phyloP scores from a whole-genome alignment of 1,284 basidiomycete genomes.

The Trametes versicolor region DNA sequence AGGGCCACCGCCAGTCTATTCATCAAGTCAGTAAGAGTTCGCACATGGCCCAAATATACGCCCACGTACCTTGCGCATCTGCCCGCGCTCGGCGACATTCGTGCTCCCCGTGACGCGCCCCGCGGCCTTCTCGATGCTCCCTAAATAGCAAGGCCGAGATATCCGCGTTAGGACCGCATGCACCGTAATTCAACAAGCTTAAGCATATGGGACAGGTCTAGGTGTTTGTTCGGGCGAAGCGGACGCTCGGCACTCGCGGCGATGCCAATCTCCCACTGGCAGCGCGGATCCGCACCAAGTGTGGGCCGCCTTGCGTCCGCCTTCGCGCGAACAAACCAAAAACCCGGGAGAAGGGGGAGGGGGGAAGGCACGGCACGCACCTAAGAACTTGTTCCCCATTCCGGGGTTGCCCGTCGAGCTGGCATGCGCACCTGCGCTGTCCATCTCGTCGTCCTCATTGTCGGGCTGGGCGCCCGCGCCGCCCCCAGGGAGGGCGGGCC shows the following conservation, averaged over 20 bases:
- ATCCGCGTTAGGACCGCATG: neutral
- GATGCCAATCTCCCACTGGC: too few relatives aligned
- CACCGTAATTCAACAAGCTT: neutral
- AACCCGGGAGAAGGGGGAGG: neutral
- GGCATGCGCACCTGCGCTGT: neutral
- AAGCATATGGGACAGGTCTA: too few relatives aligned
- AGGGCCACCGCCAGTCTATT: constrained; percentile 6
- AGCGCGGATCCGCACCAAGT: too few relatives aligned
- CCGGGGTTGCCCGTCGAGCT: constrained; percentile 2
- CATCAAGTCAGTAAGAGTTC: neutral
- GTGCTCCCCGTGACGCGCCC: constrained; percentile 28
- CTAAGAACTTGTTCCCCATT: constrained; percentile 19
- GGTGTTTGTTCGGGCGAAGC: too few relatives aligned
- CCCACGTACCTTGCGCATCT: constrained; percentile 27
- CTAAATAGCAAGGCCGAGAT: constrained; percentile 20
- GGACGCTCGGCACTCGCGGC: too few relatives aligned
- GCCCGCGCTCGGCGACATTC: constrained; percentile 26
- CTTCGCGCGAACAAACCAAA: too few relatives aligned
- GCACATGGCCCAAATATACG: neutral
- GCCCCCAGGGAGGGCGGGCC: constrained; percentile 11
- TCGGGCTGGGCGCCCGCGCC: neutral
- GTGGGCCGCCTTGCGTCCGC: too few relatives aligned
- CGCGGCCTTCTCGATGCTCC: constrained; percentile 39
- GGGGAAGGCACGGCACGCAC: constrained; percentile 8
- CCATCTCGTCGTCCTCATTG: neutral